phyloP scores from a whole-genome alignment of 2,329 filamentous ascomycete species.

The Neurospora sp. region DNA sequence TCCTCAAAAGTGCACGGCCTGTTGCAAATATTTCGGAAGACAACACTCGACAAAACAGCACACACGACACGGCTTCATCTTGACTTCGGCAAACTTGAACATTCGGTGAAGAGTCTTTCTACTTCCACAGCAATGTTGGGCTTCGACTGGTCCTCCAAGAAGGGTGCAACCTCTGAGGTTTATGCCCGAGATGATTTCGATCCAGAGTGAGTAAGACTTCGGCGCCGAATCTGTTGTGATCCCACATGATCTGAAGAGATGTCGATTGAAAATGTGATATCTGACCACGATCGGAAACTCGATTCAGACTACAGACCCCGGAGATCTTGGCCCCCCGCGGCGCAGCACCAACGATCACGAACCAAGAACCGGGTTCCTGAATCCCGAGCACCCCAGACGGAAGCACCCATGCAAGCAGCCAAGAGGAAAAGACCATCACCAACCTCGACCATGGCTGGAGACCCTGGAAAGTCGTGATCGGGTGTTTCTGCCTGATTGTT shows the following conservation, averaged over 20 bases:
- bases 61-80: not conserved
- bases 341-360: constrained; percentile 1
- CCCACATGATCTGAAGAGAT: not conserved
- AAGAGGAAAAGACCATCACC: not conserved
- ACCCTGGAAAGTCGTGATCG: constrained; percentile 15
- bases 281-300: constrained; percentile 6
- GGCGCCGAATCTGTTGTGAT: not conserved
- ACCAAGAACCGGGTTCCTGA: constrained; percentile 2
- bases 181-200: not conserved
- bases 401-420: not conserved
- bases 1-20: not conserved
- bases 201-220: not conserved
- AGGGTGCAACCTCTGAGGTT: not conserved
- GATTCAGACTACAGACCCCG: constrained; percentile 1
- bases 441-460: constrained; percentile 10
- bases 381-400: constrained; percentile 4
- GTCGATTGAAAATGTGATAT: constrained; percentile 9
- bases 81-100: not conserved
- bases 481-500: constrained; percentile 17
- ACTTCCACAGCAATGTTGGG: not conserved
- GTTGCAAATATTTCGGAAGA: not conserved
- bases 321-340: not conserved
- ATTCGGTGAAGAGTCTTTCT: not conserved
- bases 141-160: not conserved
- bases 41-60: not conserved